phyloP scores from a whole-genome alignment of 2,329 filamentous ascomycete species.

The Botryosphaeria dothidea region DNA sequence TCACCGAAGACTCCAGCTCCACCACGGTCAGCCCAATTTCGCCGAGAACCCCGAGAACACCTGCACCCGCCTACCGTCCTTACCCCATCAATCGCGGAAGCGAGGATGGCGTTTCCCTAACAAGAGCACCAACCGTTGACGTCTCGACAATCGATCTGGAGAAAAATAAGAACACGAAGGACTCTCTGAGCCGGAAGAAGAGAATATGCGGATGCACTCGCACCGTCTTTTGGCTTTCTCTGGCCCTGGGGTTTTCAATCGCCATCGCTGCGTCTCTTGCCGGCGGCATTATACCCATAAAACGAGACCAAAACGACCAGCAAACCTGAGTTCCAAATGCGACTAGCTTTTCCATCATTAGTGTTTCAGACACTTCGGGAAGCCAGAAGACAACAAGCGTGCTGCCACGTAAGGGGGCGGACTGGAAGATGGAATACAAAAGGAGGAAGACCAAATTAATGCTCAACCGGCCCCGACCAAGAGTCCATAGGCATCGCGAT shows the following conservation, averaged over 20 bases:
- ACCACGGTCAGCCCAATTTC: not conserved
- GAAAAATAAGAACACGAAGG: not conserved
- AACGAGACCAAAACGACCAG: not conserved
- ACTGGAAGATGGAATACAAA: too few relatives aligned
- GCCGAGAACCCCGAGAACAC: not conserved
- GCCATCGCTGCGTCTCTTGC: not conserved
- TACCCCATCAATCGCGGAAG: not conserved
- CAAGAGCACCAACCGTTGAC: not conserved
- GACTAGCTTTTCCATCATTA: not conserved
- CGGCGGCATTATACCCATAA: not conserved
- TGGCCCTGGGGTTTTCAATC: not conserved
- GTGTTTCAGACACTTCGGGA: not conserved
- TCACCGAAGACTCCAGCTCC: not conserved
- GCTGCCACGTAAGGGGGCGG: too few relatives aligned
- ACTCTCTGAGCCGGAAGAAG: not conserved
- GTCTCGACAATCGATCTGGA: not conserved
- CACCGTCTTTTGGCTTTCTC: constrained; percentile 8
- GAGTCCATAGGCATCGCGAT: too few relatives aligned
- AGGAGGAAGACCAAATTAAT: too few relatives aligned
- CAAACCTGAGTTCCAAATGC: not conserved
- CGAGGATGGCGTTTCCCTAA: not conserved
- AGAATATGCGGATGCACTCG: constrained; percentile 1
- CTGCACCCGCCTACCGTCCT: not conserved
- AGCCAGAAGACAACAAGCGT: too few relatives aligned
- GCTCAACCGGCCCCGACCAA: too few relatives aligned